Percentiles rank a stretch among this genome's conserved stretches.
Conservation (phyloP, 2,329 filamentous ascomycete genomes). For the Ophiostoma quercus region DNA sequence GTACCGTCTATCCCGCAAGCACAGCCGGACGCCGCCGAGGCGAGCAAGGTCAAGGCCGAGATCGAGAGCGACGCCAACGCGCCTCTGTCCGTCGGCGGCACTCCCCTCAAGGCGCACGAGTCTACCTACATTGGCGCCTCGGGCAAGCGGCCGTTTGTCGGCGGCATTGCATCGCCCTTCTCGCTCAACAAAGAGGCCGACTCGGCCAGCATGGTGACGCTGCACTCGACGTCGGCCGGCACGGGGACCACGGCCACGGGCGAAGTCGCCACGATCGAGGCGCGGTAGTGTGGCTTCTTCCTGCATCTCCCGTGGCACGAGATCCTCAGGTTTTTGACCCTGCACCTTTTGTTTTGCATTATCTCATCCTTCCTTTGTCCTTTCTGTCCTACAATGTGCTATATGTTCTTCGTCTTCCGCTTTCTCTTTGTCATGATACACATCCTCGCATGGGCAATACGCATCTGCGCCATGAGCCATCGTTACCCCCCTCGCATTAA, state of each 20-base stretch:
- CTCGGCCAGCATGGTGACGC: constrained; percentile 65
- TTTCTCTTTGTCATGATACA: neutral
- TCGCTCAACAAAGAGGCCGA: constrained; percentile 58
- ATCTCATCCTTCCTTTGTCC: neutral
- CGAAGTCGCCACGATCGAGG: neutral
- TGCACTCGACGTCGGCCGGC: constrained; percentile 40
- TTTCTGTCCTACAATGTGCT: neutral
- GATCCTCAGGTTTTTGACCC: neutral
- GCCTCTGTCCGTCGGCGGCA: constrained; percentile 3
- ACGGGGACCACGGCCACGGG: neutral
- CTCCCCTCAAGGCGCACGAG: constrained; percentile 9
- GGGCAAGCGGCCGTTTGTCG: constrained; percentile 60
- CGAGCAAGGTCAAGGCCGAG: neutral
- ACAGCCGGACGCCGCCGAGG: neutral
- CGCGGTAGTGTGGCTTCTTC: neutral
- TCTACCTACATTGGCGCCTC: constrained; percentile 41
- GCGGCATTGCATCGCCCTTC: constrained; percentile 68
- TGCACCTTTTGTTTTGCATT: too few relatives aligned
- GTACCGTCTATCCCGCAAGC: neutral
- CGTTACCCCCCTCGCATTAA: neutral
- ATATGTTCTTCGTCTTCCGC: neutral
- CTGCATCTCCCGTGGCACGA: neutral
- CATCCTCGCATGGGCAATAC: neutral
- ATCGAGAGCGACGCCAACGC: neutral
- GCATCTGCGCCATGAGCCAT: neutral